A percentile compares a stretch with the other conserved stretches of the same genome.
These are phyloP conservation scores for Vanilla planifolia DNA, from an alignment of 106 monocot species.

Conservation along the genomic window DNA sequence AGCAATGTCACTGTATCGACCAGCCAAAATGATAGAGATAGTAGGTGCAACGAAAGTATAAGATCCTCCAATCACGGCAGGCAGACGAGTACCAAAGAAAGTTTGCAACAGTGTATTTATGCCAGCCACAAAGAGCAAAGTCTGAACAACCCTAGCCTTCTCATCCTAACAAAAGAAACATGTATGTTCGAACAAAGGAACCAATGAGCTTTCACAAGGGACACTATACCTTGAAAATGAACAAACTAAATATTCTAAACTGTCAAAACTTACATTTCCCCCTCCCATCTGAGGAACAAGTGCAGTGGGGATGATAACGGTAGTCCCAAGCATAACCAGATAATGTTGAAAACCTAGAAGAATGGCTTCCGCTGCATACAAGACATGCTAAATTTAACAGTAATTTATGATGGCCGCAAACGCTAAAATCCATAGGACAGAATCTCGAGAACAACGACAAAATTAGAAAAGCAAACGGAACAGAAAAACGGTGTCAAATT, in stretches of 20 bases:
- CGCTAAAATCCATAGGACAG: neutral
- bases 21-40: constrained; percentile 95
- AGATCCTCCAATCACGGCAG: constrained; percentile 91
- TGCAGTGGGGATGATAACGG: constrained; percentile 95
- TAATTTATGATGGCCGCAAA: neutral
- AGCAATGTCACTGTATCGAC: constrained; percentile 67
- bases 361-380: constrained; percentile 83
- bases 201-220: neutral
- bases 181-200: neutral
- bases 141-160: constrained; percentile 93
- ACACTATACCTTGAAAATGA: neutral
- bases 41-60: constrained; percentile 92
- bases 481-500: neutral
- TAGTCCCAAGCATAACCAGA: constrained; percentile 94
- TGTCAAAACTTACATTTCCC: constrained; percentile 58
- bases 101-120: constrained; percentile 85
- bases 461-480: no score
- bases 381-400: constrained; percentile 2
- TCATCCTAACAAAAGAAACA: constrained; percentile 47
- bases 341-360: constrained; percentile 96
- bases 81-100: constrained; percentile 84
- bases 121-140: constrained; percentile 83
- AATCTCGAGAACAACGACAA: neutral
- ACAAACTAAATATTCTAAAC: no score
- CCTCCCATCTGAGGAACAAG: constrained; percentile 99